These are phyloP conservation scores for Gliomastix tumulicola DNA, from an alignment of 2,329 filamentous ascomycete species.

Conservation along the genomic window DNA sequence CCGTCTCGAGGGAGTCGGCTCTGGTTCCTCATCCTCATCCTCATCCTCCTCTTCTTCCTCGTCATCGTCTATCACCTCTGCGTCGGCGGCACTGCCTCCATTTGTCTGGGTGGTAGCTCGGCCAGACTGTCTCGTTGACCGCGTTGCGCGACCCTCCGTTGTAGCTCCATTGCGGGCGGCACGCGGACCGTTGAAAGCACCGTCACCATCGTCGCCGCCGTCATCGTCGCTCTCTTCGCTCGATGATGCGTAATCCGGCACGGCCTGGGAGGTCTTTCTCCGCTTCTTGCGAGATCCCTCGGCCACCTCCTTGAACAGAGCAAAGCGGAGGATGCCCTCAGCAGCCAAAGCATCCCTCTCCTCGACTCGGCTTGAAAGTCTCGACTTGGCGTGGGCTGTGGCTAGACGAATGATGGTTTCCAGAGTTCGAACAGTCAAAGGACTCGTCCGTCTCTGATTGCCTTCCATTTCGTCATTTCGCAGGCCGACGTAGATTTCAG, in stretches of 20 bases:
- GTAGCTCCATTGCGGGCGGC: too few relatives aligned
- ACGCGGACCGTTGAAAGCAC: too few relatives aligned
- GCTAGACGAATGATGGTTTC: conserved; percentile 98
- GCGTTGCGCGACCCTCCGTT: too few relatives aligned
- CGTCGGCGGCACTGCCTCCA: too few relatives aligned
- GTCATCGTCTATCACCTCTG: too few relatives aligned
- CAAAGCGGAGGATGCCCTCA: conserved; percentile 85
- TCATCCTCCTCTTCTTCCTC: conserved; percentile 41
- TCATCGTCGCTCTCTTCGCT: conserved; percentile 52
- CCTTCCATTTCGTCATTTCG: conserved; percentile 94
- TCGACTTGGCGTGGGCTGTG: conserved; percentile 89
- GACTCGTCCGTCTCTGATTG: conserved; percentile 87
- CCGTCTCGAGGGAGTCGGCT: conserved; percentile 26
- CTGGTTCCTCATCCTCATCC: conserved; percentile 38
- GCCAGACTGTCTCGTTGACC: too few relatives aligned
- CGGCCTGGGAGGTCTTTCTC: conserved; percentile 59
- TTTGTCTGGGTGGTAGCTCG: too few relatives aligned
- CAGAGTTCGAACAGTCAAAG: conserved; percentile 92
- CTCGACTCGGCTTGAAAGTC: conserved; percentile 81
- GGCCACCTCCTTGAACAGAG: conserved; percentile 93
- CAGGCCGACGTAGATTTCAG: conserved; percentile 82
- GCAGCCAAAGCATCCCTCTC: conserved; percentile 83
- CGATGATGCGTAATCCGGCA: conserved; percentile 47
- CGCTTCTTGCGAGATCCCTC: conserved; percentile 75
- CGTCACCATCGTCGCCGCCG: conserved; percentile 55